Conservation (phyloP, 192 early-diverging fungal genomes). For the Linderina pennispora region DNA sequence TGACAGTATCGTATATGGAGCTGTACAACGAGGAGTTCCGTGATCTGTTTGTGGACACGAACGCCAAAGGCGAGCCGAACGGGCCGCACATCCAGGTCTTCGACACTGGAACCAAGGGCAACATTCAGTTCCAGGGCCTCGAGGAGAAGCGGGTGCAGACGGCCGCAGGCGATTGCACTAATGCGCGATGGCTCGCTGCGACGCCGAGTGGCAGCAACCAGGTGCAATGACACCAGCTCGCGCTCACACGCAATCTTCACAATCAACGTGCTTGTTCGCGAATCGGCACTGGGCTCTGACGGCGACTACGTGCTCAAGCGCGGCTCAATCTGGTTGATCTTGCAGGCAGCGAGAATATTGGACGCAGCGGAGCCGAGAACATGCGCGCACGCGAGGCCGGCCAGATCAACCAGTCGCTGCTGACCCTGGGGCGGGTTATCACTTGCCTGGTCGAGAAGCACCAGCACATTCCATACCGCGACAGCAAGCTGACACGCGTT, state of each 20-base stretch:
- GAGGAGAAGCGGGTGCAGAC: conserved; percentile 73
- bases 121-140: conserved; percentile 74
- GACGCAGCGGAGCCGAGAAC: conserved; percentile 81
- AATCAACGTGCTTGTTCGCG: conserved; percentile 83
- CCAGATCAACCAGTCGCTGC: conserved; percentile 79
- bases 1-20: conserved; percentile 84
- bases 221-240: conserved; percentile 87
- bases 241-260: conserved; percentile 93
- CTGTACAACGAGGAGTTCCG: conserved; percentile 94
- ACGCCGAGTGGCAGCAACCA: conserved; percentile 76
- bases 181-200: conserved; percentile 68
- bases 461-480: conserved; percentile 67
- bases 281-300: conserved; percentile 52
- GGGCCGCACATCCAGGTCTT: conserved; percentile 52
- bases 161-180: conserved; percentile 66
- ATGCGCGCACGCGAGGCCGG: conserved; percentile 80
- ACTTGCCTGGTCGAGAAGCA: conserved; percentile 55
- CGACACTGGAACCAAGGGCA: conserved; percentile 62
- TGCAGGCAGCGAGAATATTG: conserved; percentile 92
- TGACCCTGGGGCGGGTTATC: conserved; percentile 69
- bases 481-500: conserved; percentile 84
- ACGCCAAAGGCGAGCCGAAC: conserved; percentile 16
- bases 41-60: conserved; percentile 71
- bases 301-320: conserved; percentile 87
- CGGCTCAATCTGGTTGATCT: conserved; percentile 95